Evolutionary conservation across 2,329 filamentous ascomycete species (phyloP).

Genomic region (Hymenoscyphus repandus): DNA sequence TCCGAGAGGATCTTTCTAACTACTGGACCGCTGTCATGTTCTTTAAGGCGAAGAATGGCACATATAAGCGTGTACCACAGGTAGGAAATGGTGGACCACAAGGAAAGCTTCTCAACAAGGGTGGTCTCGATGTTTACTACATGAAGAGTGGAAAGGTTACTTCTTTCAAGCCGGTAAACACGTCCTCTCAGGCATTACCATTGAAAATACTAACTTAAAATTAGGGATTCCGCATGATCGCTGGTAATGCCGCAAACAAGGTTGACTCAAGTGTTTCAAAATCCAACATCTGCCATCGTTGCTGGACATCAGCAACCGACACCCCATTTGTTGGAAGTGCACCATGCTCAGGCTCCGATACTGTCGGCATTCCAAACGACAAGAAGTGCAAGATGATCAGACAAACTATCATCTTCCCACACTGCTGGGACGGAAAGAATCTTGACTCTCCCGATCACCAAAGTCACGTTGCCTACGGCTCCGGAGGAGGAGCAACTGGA

Average conservation of each 20-base stretch:
- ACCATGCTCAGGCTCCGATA: constrained; percentile 49
- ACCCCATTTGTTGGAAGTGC: constrained; percentile 52
- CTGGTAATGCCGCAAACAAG: constrained; percentile 18
- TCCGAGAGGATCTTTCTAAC: constrained; percentile 54
- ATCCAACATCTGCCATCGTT: constrained; percentile 27
- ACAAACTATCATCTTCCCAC: constrained; percentile 51
- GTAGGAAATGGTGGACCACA: constrained; percentile 33
- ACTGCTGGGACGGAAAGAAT: constrained; percentile 76
- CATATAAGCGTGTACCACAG: constrained; percentile 60
- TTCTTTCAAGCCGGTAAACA: constrained; percentile 35
- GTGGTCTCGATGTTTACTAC: constrained; percentile 20
- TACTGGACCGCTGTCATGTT: constrained; percentile 63
- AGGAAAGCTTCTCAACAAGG: constrained; percentile 16
- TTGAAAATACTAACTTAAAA: neutral
- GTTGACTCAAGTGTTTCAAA: constrained; percentile 6
- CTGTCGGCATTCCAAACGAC: constrained; percentile 45
- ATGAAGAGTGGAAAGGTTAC: constrained; percentile 17
- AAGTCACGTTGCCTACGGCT: constrained; percentile 65
- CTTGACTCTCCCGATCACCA: constrained; percentile 48
- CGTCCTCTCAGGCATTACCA: constrained; percentile 35
- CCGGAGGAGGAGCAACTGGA: constrained; percentile 60
- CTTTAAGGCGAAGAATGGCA: constrained; percentile 32
- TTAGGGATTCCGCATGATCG: constrained; percentile 20
- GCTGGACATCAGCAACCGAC: constrained; percentile 39
- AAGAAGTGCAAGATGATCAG: constrained; percentile 48